A percentile compares a stretch with the other conserved stretches of the same genome.
These are phyloP conservation scores for Zymoseptoria pseudotritici DNA, from an alignment of 2,329 filamentous ascomycete species.

Conservation along the genomic window DNA sequence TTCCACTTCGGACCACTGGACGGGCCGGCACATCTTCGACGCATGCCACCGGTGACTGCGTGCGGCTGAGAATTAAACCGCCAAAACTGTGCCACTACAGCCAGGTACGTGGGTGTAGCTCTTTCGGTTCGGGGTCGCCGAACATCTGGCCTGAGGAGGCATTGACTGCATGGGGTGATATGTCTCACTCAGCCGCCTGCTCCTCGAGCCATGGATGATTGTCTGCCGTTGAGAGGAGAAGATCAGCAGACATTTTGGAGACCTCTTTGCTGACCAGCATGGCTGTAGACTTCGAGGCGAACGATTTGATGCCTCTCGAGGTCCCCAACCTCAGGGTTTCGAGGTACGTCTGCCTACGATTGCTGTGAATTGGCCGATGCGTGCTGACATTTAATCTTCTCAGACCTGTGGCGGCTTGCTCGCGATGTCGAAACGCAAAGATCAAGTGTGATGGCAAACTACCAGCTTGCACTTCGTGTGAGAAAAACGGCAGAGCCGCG, in stretches of 20 bases:
- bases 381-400: conserved; percentile 3
- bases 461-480: conserved; percentile 89
- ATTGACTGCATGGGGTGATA: neutral
- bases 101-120: neutral
- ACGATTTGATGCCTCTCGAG: conserved; percentile 39
- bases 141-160: neutral
- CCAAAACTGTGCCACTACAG: neutral
- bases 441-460: conserved; percentile 97
- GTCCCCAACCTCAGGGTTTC: conserved; percentile 64
- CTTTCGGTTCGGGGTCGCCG: neutral
- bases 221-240: neutral
- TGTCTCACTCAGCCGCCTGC: neutral
- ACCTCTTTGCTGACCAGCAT: conserved; percentile 7
- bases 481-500: conserved; percentile 75
- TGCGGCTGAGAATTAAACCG: neutral
- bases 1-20: neutral
- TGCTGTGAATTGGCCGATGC: neutral
- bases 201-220: neutral
- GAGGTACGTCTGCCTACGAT: conserved; percentile 50
- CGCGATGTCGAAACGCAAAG: conserved; percentile 80
- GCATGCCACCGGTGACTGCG: neutral
- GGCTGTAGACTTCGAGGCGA: conserved; percentile 20
- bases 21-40: neutral
- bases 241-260: neutral
- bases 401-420: conserved; percentile 50